Conservation (phyloP, 768 basidiomycete genomes). For the Phaffia australis region DNA sequence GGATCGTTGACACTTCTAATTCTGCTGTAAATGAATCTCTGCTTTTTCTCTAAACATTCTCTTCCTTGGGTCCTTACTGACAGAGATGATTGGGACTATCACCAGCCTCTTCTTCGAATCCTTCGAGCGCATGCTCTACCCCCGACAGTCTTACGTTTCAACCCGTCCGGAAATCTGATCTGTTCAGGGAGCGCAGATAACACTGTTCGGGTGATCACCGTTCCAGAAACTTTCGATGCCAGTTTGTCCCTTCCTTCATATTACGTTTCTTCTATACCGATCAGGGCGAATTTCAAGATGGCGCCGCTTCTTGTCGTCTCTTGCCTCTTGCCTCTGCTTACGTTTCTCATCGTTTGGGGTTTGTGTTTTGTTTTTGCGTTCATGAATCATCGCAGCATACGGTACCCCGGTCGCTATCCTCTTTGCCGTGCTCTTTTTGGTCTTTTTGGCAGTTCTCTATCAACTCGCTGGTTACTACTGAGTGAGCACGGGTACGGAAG, state of each 20-base stretch:
- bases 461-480: constrained; percentile 3
- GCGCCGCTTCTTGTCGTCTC: neutral
- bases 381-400: constrained; percentile 10
- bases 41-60: neutral
- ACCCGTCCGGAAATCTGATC: constrained; percentile 63
- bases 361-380: neutral
- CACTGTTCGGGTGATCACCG: constrained; percentile 63
- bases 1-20: constrained; percentile 67
- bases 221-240: constrained; percentile 45
- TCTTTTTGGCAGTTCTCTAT: constrained; percentile 21
- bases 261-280: neutral
- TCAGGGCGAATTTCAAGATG: too few species aligned
- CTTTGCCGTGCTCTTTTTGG: constrained; percentile 18
- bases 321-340: neutral
- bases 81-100: neutral
- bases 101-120: constrained; percentile 75
- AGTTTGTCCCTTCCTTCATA: constrained; percentile 30
- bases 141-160: constrained; percentile 79
- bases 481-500: too few species aligned
- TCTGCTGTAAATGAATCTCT: constrained; percentile 52
- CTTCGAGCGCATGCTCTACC: constrained; percentile 92
- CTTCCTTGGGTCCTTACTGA: neutral
- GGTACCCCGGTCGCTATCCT: constrained; percentile 21
- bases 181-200: constrained; percentile 88
- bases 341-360: neutral